Base-by-base conservation (phyloP, 2,329 filamentous ascomycete species). In the Epichloe baconii region DNA sequence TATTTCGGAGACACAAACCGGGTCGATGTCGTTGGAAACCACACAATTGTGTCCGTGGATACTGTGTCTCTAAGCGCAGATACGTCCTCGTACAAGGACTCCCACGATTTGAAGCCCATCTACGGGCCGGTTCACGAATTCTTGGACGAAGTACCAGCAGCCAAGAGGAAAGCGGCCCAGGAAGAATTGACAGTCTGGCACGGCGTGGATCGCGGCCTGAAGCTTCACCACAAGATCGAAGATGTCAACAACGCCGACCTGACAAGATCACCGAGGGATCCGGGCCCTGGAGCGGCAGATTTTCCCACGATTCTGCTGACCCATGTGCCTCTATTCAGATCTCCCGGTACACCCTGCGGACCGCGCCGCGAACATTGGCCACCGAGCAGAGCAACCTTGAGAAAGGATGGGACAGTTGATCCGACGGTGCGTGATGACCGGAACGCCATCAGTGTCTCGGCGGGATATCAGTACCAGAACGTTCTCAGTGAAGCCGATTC, bases 401-500 rank as follows among this genome's bases (percentile, higher is more conserved):
- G 67, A 51, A 80, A 71, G 3, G 87, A 94, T 59, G 49, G 52
- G 19, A 44, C 47, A 6, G 47, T 21, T 3, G 52, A 52, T 34
- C 15, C 49, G 21, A 48, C 31, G 15, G 44, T 37, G 15, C 74
- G 53, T 19, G 53, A 54, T 43, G 53, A 86, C 45, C 77, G 80
- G 51, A 94, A 93, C 57, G 82, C 90, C 23, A 86, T 98, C 53
- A 77, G 77, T 2, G 81, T 98, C 15, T 71, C 79, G 10, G 76
- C 74, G 15, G 93, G 93, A 14, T 96, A 96, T 62, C 93, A 98
- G 65, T 98, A 98, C 63, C 91, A 97, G 65, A 98, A 96, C 60
- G 91, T 96, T 3, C 78, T 98, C 26, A 85, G 78, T 48, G 80
- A 84, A 47, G 75, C 79, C 2, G 81, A 96, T 57, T 93, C 90